A percentile compares a stretch with the other conserved stretches of the same genome.
Evolutionary conservation across 2,329 filamentous ascomycete genomes (phyloP).

Genomic region (Bertia moriformis): DNA sequence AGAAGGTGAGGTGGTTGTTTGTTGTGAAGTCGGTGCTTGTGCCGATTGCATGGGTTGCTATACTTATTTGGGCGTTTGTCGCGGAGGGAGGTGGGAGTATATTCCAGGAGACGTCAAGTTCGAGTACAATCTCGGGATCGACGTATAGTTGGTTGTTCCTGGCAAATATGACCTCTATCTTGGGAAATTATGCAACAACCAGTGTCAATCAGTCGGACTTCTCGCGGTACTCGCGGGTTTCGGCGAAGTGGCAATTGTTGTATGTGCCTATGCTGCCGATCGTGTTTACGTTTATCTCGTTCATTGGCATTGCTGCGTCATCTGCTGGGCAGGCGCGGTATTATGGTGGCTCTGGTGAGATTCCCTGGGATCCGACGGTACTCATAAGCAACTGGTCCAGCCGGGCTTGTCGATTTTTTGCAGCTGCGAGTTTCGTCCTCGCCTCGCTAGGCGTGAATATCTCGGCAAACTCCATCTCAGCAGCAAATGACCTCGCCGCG

Average conservation of each 20-base stretch:
- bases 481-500: constrained; percentile 39
- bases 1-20: constrained; percentile 36
- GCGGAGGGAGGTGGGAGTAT: constrained; percentile 25
- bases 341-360: constrained; percentile 31
- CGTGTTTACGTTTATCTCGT: constrained; percentile 17
- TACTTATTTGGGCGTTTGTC: constrained; percentile 39
- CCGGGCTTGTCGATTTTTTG: constrained; percentile 28
- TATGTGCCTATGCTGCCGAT: constrained; percentile 14
- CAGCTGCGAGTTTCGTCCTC: constrained; percentile 33
- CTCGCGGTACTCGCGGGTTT: constrained; percentile 1
- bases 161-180: constrained; percentile 8
- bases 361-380: constrained; percentile 33
- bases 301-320: constrained; percentile 26
- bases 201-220: constrained; percentile 6
- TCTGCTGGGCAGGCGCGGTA: constrained; percentile 26
- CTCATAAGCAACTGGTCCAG: constrained; percentile 28
- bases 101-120: constrained; percentile 27
- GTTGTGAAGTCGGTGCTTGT: constrained; percentile 24
- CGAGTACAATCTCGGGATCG: constrained; percentile 21
- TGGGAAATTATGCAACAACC: constrained; percentile 19
- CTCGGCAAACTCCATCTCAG: constrained; percentile 36
- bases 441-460: constrained; percentile 40
- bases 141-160: constrained; percentile 14
- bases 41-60: constrained; percentile 34
- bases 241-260: constrained; percentile 1